phyloP scores from a whole-genome alignment of 1,284 basidiomycete species.

The Microbotryum saponariae region DNA sequence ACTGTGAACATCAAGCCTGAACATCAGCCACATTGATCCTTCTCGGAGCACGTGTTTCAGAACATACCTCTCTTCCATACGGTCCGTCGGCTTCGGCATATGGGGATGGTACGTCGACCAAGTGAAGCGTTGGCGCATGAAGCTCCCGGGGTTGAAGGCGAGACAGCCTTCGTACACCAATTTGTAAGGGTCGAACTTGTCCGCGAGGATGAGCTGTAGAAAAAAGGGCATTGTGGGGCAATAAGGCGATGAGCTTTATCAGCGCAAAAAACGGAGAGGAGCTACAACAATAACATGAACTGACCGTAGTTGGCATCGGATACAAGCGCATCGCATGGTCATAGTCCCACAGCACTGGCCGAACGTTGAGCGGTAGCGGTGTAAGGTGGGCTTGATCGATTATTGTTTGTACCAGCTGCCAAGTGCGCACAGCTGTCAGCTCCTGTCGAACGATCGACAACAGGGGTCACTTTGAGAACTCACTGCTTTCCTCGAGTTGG shows the following conservation, averaged over 20 bases:
- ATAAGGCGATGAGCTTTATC: constrained; percentile 3
- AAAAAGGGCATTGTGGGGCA: neutral
- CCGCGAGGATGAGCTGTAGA: constrained; percentile 78
- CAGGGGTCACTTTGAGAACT: constrained; percentile 36
- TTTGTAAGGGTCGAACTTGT: constrained; percentile 92
- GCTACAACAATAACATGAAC: constrained; percentile 34
- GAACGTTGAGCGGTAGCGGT: constrained; percentile 71
- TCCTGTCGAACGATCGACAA: neutral
- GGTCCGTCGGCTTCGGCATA: constrained; percentile 33
- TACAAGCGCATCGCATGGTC: constrained; percentile 90
- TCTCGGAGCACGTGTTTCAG: neutral
- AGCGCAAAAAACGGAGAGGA: no score
- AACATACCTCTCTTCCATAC: constrained; percentile 36
- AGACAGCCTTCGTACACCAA: constrained; percentile 97
- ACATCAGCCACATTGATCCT: no score
- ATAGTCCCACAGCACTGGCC: constrained; percentile 82
- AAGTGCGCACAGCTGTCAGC: neutral
- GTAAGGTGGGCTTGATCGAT: constrained; percentile 83
- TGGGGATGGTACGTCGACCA: constrained; percentile 42
- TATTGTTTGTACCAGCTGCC: constrained; percentile 82
- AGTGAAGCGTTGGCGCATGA: constrained; percentile 36
- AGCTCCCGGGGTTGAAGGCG: constrained; percentile 87
- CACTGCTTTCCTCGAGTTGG: constrained; percentile 76
- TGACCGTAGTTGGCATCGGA: constrained; percentile 83
- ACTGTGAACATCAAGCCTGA: no score